Conservation (phyloP, 78 protist species). For the slime mould (Dictyostelium discoideum) region DNA sequence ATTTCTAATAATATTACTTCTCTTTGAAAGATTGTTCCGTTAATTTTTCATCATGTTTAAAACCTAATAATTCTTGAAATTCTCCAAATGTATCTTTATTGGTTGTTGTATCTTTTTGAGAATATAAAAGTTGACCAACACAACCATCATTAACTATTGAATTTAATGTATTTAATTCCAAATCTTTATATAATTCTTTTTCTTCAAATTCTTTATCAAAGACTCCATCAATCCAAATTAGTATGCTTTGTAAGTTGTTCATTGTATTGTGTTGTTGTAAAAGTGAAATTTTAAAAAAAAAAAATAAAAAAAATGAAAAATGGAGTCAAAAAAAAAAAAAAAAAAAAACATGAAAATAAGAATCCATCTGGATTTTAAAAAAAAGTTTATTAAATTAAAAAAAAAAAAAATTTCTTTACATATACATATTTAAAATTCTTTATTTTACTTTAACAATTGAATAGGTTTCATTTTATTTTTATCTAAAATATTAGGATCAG, state of each 20-base stretch:
- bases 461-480: constrained; percentile 1
- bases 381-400: too few relatives aligned
- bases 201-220: constrained; percentile 5
- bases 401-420: too few relatives aligned
- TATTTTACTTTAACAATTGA: not conserved
- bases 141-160: constrained; percentile 55
- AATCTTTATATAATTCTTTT: not conserved
- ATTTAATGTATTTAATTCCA: not conserved
- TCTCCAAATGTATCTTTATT: not conserved
- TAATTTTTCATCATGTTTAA: not conserved
- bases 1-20: not conserved
- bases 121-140: constrained; percentile 45
- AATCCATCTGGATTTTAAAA: not conserved
- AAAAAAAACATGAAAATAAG: not conserved
- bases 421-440: too few relatives aligned
- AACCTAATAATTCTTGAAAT: constrained; percentile 62
- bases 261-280: not conserved
- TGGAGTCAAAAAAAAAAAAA: not conserved
- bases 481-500: not conserved
- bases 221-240: constrained; percentile 53
- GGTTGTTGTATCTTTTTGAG: not conserved
- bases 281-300: not conserved
- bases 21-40: constrained; percentile 12
- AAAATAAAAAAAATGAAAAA: not conserved
- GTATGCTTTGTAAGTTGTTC: not conserved